phyloP scores from a whole-genome alignment of 208 protist genomes.

The Endotrypanum monterogeii region DNA sequence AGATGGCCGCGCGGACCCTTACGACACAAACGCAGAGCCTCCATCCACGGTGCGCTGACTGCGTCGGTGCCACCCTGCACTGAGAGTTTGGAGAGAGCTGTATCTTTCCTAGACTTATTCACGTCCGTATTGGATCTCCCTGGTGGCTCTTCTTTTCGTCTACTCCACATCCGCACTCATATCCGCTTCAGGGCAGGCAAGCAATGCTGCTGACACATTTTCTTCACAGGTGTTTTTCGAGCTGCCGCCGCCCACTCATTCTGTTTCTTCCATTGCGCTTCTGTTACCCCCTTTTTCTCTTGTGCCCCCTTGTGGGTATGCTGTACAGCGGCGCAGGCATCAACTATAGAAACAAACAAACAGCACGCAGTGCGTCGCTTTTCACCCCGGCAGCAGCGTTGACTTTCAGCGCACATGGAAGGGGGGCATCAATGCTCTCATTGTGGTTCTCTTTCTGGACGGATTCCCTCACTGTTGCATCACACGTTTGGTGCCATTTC shows the following conservation, averaged over 20 bases:
- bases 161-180: not conserved
- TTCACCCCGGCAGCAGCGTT: not conserved
- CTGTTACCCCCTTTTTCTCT: not conserved
- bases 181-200: not conserved
- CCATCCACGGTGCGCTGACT: constrained; percentile 27
- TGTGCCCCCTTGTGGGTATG: too few species aligned
- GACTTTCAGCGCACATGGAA: not conserved
- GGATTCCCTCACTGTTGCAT: not conserved
- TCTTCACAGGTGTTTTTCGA: not conserved
- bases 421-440: not conserved
- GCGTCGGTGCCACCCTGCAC: not conserved
- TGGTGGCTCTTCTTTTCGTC: not conserved
- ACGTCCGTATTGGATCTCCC: not conserved
- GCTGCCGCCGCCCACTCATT: not conserved
- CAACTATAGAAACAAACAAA: not conserved
- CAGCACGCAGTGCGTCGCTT: not conserved
- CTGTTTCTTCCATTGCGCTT: not conserved
- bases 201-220: not conserved
- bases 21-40: constrained; percentile 45
- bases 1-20: constrained; percentile 33
- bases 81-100: not conserved
- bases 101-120: not conserved
- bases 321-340: not conserved
- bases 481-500: not conserved
- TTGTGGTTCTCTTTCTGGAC: not conserved